Conservation (phyloP, 2,329 filamentous ascomycete species). For the Magnaporthiopsis incrustans region DNA sequence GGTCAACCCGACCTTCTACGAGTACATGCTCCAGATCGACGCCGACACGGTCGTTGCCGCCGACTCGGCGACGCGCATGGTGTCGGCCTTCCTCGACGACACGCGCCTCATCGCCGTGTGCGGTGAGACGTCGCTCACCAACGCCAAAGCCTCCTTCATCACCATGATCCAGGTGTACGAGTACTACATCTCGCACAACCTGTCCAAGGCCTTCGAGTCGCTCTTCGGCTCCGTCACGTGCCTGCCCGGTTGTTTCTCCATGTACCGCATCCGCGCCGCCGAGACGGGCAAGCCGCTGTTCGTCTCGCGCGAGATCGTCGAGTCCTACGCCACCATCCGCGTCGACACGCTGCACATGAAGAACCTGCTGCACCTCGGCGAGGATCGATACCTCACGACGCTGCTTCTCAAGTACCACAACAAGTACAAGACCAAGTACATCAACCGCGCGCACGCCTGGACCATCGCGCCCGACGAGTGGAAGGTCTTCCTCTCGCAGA, state of each 20-base stretch:
- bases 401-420: conserved; percentile 85
- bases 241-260: conserved; percentile 96
- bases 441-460: conserved; percentile 86
- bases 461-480: conserved; percentile 94
- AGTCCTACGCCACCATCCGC: conserved; percentile 82
- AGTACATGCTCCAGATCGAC: conserved; percentile 93
- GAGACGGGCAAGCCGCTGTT: conserved; percentile 95
- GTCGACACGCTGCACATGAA: conserved; percentile 99
- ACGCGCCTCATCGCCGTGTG: conserved; percentile 90
- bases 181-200: conserved; percentile 97
- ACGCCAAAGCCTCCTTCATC: conserved; percentile 85
- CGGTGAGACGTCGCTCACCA: conserved; percentile 88
- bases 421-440: conserved; percentile 98
- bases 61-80: conserved; percentile 86
- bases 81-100: conserved; percentile 83
- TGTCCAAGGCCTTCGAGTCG: conserved; percentile 94
- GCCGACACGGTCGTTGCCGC: conserved; percentile 90
- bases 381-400: conserved; percentile 95
- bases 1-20: conserved; percentile 97
- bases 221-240: conserved; percentile 96
- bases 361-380: conserved; percentile 91
- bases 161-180: conserved; percentile 99
- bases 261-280: conserved; percentile 94
- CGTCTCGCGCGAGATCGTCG: conserved; percentile 84
- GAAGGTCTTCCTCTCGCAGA: conserved; percentile 91